phyloP scores from a whole-genome alignment of 768 basidiomycete species.

The Boletus huronensis region DNA sequence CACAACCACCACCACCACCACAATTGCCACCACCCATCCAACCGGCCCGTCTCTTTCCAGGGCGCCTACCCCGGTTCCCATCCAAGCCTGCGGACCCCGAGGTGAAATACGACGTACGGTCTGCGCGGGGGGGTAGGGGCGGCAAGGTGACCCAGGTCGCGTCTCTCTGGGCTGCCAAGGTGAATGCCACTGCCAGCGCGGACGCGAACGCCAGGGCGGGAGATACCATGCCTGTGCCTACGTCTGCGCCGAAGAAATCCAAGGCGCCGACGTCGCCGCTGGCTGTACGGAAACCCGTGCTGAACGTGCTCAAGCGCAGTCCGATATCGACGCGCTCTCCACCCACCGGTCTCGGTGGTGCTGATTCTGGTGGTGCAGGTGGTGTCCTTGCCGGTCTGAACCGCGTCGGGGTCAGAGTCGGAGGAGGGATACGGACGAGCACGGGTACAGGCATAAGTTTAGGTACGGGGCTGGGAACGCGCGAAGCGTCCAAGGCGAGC shows the following conservation, averaged over 20 bases:
- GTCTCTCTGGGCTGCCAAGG: conserved; percentile 68
- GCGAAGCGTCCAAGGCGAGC: conserved; percentile 34
- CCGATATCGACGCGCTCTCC: conserved; percentile 2
- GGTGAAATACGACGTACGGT: conserved; percentile 68
- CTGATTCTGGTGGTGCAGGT: background rate
- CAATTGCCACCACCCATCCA: background rate
- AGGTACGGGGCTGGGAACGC: conserved; percentile 13
- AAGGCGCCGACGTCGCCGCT: background rate
- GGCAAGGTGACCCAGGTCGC: conserved; percentile 72
- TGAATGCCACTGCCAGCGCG: conserved; percentile 5
- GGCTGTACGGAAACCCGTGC: conserved; percentile 9
- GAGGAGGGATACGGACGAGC: background rate
- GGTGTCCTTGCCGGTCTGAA: background rate
- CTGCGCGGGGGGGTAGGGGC: conserved; percentile 73
- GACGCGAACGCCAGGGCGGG: background rate
- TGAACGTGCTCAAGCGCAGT: conserved; percentile 10
- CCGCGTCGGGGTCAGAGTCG: background rate
- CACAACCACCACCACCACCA: background rate
- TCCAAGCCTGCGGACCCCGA: conserved; percentile 43
- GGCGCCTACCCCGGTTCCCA: conserved; percentile 34
- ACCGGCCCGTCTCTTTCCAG: conserved; percentile 14
- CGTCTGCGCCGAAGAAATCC: conserved; percentile 7
- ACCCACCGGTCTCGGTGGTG: background rate
- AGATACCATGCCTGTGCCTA: conserved; percentile 4
- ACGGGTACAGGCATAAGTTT: background rate